Evolutionary conservation across 2,329 filamentous ascomycete species (phyloP), one percentile per base, ranked within the genome.

Genomic region (Colletotrichum truncatum): DNA sequence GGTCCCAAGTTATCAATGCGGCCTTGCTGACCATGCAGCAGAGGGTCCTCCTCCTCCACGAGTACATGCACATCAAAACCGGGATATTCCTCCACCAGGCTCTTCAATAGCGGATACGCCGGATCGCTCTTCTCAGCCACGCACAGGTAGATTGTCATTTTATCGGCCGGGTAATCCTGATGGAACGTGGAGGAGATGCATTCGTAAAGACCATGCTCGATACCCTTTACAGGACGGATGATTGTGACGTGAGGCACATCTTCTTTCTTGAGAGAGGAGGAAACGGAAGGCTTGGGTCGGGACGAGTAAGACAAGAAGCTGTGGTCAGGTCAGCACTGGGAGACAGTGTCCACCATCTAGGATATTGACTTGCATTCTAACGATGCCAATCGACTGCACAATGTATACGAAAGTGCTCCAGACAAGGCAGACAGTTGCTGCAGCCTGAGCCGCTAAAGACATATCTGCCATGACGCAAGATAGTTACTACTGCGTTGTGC

Each of bases 171-270:
- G 74, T 98, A 98, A 58, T 88, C 85, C 77, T 97, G 94, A 48
- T 83, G 88, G 75, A 98, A 94, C 2, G 91, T 93, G 5, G 94
- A 91, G 28, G 92, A 91, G 39, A 99, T 90, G 74, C 96, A 98
- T 73, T 97, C 93, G 83, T 97, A 97, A 23, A 98, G 88, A 69
- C 89, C 88, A 4, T 94, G 92, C 76, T 98, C 96, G 60, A 97
- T 85, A 66, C 94, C 96, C 79, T 98, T 98, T 69, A 97, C 91
- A 0, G 96, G 97, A 3, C 96, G 92, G 70, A 99, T 94, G 66
- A 97, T 86, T 30, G 96, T 98, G 72, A 99, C 86, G 80, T 93
- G 90, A 14, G 94, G 95, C 3, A 93, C 83, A 38, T 89, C 80
- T 69, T 85, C 75, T 39, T 79, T 73, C 4, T 79, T 77, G 1